A percentile compares a stretch with the other conserved stretches of the same genome.
phyloP scores from a whole-genome alignment of 148 eudicot genomes.

The Rhododendron ovatum region DNA sequence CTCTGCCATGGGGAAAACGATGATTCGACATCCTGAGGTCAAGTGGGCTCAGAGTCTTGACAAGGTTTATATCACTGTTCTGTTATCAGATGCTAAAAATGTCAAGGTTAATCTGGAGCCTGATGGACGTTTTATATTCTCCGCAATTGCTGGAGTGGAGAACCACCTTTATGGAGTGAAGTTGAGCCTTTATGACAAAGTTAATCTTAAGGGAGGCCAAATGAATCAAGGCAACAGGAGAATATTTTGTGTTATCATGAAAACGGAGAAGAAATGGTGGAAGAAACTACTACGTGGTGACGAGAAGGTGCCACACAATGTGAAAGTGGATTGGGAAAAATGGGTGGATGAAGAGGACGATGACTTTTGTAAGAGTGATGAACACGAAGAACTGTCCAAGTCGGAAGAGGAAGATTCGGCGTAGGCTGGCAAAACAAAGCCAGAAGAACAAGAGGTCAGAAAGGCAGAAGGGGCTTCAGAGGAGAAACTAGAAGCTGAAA shows the following conservation, averaged over 20 bases:
- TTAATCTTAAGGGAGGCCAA: too few relatives aligned
- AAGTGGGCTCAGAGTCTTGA: conserved; percentile 96
- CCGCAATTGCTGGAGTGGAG: conserved; percentile 66
- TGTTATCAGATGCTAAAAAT: conserved; percentile 71
- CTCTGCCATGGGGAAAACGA: neutral
- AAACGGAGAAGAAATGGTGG: conserved; percentile 88
- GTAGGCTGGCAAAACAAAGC: neutral
- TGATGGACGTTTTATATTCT: conserved; percentile 71
- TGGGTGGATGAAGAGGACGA: conserved; percentile 98
- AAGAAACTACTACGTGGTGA: conserved; percentile 62
- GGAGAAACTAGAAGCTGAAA: neutral
- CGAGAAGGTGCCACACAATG: conserved; percentile 73
- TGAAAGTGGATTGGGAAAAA: conserved; percentile 97
- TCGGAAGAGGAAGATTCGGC: neutral
- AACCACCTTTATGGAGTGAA: conserved; percentile 26
- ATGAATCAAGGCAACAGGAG: too few relatives aligned
- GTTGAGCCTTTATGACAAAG: too few relatives aligned
- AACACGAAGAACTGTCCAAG: too few relatives aligned
- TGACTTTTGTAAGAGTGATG: neutral
- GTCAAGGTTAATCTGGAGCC: conserved; percentile 76
- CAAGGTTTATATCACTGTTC: conserved; percentile 67
- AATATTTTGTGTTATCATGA: conserved; percentile 69
- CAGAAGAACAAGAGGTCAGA: neutral
- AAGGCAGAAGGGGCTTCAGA: neutral
- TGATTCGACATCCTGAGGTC: conserved; percentile 83